Conservation (phyloP, 2,329 filamentous ascomycete species). For the Colletotrichum graminicola region DNA sequence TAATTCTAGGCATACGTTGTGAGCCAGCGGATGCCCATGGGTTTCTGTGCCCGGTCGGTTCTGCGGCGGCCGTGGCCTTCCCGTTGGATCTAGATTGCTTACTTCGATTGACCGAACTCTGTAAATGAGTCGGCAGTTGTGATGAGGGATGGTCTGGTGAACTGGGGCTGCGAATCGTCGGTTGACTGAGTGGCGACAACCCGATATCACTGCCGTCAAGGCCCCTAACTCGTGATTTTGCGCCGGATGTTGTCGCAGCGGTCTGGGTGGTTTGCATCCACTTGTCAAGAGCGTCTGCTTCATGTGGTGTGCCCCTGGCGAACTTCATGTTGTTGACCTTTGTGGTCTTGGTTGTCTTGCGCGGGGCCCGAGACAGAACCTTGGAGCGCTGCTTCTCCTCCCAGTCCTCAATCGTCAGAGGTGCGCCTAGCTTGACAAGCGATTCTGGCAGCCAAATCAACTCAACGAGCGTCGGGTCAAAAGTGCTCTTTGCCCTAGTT, state of each 20-base stretch:
- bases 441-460: constrained; percentile 56
- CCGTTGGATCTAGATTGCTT: constrained; percentile 48
- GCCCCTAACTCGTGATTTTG: not conserved
- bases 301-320: constrained; percentile 45
- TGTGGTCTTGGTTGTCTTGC: constrained; percentile 11
- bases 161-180: not conserved
- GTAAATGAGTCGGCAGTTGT: constrained; percentile 7
- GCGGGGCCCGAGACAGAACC: constrained; percentile 42
- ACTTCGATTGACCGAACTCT: constrained; percentile 45
- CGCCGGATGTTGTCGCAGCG: constrained; percentile 20
- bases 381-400: constrained; percentile 49
- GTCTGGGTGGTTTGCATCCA: constrained; percentile 58
- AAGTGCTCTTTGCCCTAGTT: constrained; percentile 55
- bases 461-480: constrained; percentile 75
- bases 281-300: constrained; percentile 53
- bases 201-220: not conserved
- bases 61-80: constrained; percentile 44
- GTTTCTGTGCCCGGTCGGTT: constrained; percentile 46
- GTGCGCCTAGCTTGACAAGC: constrained; percentile 44
- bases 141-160: not conserved
- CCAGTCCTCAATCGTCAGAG: constrained; percentile 43
- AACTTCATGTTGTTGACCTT: constrained; percentile 43
- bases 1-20: constrained; percentile 57
- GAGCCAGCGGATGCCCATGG: constrained; percentile 58
- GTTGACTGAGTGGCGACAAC: not conserved